Conservation (phyloP, 2,329 filamentous ascomycete genomes). For the Colletotrichum paranaense region DNA sequence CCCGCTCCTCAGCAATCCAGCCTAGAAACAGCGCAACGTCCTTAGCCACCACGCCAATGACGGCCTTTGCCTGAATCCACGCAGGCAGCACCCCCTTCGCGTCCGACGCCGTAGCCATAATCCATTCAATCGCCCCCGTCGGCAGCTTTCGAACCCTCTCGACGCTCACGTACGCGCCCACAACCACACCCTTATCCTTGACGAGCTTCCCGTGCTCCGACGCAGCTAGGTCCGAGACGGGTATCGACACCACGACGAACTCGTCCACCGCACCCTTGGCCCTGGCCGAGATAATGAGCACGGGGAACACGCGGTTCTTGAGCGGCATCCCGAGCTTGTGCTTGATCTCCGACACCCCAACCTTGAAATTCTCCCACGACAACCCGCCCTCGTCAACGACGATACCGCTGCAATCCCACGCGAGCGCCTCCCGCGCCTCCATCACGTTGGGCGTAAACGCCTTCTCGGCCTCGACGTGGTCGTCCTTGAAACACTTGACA, state of each 20-base stretch:
- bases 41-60: constrained; percentile 73
- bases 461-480: constrained; percentile 53
- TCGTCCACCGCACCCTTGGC: constrained; percentile 50
- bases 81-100: constrained; percentile 74
- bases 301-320: constrained; percentile 73
- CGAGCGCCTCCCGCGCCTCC: constrained; percentile 48
- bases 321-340: constrained; percentile 69
- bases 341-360: constrained; percentile 72
- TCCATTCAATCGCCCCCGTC: constrained; percentile 72
- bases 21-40: constrained; percentile 76
- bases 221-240: constrained; percentile 56
- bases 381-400: constrained; percentile 50
- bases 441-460: constrained; percentile 52
- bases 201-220: constrained; percentile 45
- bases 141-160: constrained; percentile 66
- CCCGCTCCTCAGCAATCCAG: constrained; percentile 66
- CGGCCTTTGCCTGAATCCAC: constrained; percentile 72
- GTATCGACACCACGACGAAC: constrained; percentile 69
- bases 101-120: constrained; percentile 82
- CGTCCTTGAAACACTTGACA: constrained; percentile 65
- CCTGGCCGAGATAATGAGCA: constrained; percentile 69
- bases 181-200: constrained; percentile 59
- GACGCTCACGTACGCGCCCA: constrained; percentile 73
- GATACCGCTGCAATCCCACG: constrained; percentile 58
- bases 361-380: constrained; percentile 59